Percentiles rank a stretch among this genome's conserved stretches.
Evolutionary conservation across 768 basidiomycete genomes (phyloP).

Genomic region (Mycena olivaceomarginata): DNA sequence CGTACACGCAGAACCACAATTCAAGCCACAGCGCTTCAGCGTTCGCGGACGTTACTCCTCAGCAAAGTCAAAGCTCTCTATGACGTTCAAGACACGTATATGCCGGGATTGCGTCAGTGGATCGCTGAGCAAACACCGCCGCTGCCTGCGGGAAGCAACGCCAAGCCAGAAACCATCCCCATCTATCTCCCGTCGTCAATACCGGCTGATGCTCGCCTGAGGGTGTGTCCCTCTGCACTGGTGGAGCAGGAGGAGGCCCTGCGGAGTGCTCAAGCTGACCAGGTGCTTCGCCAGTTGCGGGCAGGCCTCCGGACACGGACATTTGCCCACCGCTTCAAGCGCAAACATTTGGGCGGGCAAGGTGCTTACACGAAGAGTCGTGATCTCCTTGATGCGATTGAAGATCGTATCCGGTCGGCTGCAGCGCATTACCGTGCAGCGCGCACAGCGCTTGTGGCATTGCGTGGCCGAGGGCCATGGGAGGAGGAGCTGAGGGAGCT

Average conservation of each 20-base stretch:
- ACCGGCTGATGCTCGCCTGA: neutral
- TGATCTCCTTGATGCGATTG: conserved; percentile 37
- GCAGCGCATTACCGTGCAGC: conserved; percentile 16
- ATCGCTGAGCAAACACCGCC: neutral
- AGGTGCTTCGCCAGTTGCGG: conserved; percentile 41
- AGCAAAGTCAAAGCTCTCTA: neutral
- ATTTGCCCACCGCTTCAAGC: conserved; percentile 42
- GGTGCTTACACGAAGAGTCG: conserved; percentile 39
- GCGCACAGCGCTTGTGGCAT: conserved; percentile 12
- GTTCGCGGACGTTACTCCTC: neutral
- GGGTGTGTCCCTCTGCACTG: conserved; percentile 37
- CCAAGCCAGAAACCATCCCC: conserved; percentile 12
- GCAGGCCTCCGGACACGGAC: conserved; percentile 41
- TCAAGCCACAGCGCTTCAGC: conserved; percentile 2
- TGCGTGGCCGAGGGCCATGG: conserved; percentile 40
- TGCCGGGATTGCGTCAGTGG: neutral
- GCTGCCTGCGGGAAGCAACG: conserved; percentile 14
- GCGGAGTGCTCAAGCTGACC: conserved; percentile 42
- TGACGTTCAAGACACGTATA: neutral
- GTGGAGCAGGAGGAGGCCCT: conserved; percentile 43
- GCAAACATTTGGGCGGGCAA: conserved; percentile 37
- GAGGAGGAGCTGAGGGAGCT: conserved; percentile 1
- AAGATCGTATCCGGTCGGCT: conserved; percentile 20
- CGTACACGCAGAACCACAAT: neutral
- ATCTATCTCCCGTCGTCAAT: conserved; percentile 48